Percentiles rank a stretch among this genome's conserved stretches.
These are phyloP conservation scores for Microcyclosporella mali DNA, from an alignment of 2,329 filamentous ascomycete species.

Conservation along the genomic window DNA sequence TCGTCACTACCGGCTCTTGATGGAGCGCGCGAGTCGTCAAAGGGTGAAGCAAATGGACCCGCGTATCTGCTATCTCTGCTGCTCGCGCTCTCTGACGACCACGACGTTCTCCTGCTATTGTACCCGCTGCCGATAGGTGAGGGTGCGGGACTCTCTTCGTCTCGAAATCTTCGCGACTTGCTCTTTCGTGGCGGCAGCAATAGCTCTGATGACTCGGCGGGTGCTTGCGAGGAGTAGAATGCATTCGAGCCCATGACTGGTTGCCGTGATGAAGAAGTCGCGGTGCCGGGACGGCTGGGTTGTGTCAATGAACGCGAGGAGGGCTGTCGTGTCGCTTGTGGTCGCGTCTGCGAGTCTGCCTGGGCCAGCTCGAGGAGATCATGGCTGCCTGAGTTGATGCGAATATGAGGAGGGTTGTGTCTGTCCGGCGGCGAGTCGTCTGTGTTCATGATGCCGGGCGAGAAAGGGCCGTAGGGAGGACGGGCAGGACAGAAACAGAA, in stretches of 20 bases:
- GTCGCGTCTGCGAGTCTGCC: constrained; percentile 23
- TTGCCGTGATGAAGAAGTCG: constrained; percentile 29
- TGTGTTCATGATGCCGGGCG: constrained; percentile 13
- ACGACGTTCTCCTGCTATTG: constrained; percentile 59
- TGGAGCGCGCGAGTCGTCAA: constrained; percentile 54
- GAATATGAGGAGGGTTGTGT: constrained; percentile 51
- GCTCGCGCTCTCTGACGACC: constrained; percentile 52
- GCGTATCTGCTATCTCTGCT: constrained; percentile 49
- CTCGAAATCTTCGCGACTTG: constrained; percentile 45
- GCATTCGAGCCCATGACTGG: constrained; percentile 13
- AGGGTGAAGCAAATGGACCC: constrained; percentile 47
- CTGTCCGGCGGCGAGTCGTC: constrained; percentile 22
- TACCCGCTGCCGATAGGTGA: constrained; percentile 47
- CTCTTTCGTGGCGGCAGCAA: constrained; percentile 46
- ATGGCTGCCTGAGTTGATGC: constrained; percentile 56
- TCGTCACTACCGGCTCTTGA: constrained; percentile 60
- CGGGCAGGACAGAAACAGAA: background rate
- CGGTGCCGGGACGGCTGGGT: constrained; percentile 32
- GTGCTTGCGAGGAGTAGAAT: constrained; percentile 23
- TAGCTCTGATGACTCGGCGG: constrained; percentile 44
- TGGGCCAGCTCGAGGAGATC: constrained; percentile 42
- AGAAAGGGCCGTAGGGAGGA: background rate
- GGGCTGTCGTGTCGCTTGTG: constrained; percentile 35
- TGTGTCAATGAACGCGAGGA: constrained; percentile 43
- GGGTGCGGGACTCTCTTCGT: constrained; percentile 46